Percentiles rank a stretch among this genome's conserved stretches.
Evolutionary conservation across 2,329 filamentous ascomycete genomes (phyloP).

Genomic region (Diatrype stigma): DNA sequence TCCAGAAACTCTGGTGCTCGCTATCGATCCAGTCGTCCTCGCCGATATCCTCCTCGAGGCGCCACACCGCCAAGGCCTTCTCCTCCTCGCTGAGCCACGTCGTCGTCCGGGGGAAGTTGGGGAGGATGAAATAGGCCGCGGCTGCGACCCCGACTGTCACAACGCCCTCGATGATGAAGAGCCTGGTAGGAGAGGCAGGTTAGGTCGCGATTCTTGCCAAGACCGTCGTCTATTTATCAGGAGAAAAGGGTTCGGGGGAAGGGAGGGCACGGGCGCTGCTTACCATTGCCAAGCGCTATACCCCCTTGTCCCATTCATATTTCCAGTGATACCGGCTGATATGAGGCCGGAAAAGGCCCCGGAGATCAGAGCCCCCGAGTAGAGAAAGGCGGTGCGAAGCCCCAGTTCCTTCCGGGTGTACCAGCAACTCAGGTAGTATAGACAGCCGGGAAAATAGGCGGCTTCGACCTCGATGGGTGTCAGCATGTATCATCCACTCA

Average conservation of each 20-base stretch:
- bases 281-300: slow-evolving; percentile 59
- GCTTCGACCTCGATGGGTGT: neutral
- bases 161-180: slow-evolving; percentile 68
- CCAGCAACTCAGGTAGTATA: slow-evolving; percentile 63
- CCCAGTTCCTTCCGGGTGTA: slow-evolving; percentile 67
- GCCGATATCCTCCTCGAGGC: slow-evolving; percentile 61
- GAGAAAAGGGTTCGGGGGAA: no score
- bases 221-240: neutral
- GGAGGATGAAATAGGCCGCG: slow-evolving; percentile 55
- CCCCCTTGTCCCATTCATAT: slow-evolving; percentile 56
- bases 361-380: slow-evolving; percentile 64
- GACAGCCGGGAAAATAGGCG: slow-evolving; percentile 43
- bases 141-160: slow-evolving; percentile 60
- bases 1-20: slow-evolving; percentile 50
- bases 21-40: slow-evolving; percentile 58
- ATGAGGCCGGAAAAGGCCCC: slow-evolving; percentile 68
- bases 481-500: slow-evolving; percentile 3
- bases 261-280: neutral
- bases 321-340: slow-evolving; percentile 60
- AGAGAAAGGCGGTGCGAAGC: slow-evolving; percentile 61
- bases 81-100: slow-evolving; percentile 55
- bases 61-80: slow-evolving; percentile 53
- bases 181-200: slow-evolving; percentile 12
- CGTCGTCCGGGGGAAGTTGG: slow-evolving; percentile 62
- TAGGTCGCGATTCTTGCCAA: neutral